Evolutionary conservation across 352 stramenopile species (phyloP).

Genomic region (Globisporangium uncinulatum): DNA sequence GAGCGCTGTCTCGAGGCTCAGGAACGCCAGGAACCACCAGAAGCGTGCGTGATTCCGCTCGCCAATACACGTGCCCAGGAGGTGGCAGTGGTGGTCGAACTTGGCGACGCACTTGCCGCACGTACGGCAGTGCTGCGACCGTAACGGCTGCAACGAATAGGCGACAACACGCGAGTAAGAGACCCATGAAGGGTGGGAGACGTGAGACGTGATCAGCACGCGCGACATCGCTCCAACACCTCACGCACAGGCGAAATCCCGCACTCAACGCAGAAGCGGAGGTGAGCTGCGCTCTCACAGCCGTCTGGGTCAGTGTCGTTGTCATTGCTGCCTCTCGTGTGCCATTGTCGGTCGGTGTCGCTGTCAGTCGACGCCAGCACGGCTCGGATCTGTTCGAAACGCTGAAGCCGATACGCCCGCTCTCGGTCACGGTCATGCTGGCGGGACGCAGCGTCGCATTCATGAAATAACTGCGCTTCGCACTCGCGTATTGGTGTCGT

Average conservation of each 20-base stretch:
- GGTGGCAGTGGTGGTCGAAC: conserved; percentile 91
- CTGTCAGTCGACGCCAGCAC: conserved; percentile 10
- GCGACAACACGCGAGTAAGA: not conserved
- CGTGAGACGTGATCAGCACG: too few species aligned
- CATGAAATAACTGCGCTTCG: not conserved
- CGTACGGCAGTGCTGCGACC: conserved; percentile 79
- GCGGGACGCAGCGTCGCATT: too few species aligned
- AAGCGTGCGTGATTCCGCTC: conserved; percentile 90
- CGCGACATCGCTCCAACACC: not conserved
- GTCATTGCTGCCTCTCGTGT: not conserved
- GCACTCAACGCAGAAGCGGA: conserved; percentile 28
- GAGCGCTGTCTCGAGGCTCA: conserved; percentile 23
- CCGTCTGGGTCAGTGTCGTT: not conserved
- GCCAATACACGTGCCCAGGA: conserved; percentile 86
- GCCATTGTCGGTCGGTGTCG: not conserved
- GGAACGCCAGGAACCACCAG: conserved; percentile 53
- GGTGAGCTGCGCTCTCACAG: not conserved
- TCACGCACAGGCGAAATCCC: conserved; percentile 15
- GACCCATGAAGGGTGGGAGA: not conserved
- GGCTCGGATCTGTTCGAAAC: conserved; percentile 24
- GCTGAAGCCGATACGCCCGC: conserved; percentile 16
- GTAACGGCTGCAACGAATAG: conserved; percentile 41
- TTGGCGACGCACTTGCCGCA: conserved; percentile 82
- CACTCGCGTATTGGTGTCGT: not conserved
- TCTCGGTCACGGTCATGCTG: not conserved